These are phyloP conservation scores for Liriodendron chinense DNA, from an alignment of 164 flowering plant genomes.

Conservation along the genomic window DNA sequence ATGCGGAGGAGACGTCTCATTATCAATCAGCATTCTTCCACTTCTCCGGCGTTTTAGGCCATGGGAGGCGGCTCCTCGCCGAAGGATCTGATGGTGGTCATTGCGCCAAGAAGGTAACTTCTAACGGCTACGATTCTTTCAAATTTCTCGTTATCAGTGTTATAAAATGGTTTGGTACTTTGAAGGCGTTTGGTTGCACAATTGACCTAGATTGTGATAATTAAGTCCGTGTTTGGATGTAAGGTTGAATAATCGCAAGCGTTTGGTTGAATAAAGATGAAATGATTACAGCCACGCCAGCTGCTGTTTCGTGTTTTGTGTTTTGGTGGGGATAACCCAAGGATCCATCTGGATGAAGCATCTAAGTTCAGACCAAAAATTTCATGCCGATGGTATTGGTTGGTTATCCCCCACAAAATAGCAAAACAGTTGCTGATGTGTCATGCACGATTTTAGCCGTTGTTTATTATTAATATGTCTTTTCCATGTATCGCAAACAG, in stretches of 20 bases:
- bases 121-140: background rate
- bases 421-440: background rate
- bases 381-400: background rate
- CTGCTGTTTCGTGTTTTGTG: background rate
- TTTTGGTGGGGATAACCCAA: background rate
- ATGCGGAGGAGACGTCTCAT: background rate
- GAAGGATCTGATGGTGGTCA: conserved; percentile 15
- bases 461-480: background rate
- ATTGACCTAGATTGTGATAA: background rate
- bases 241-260: background rate
- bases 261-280: background rate
- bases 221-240: background rate
- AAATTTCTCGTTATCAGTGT: background rate
- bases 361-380: too few relatives aligned
- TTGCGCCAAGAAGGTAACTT: conserved; percentile 24
- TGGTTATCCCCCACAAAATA: background rate
- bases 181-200: background rate
- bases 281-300: background rate
- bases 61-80: conserved; percentile 32
- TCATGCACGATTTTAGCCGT: background rate
- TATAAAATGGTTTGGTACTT: background rate
- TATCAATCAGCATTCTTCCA: background rate
- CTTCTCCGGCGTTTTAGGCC: conserved; percentile 3
- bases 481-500: background rate
- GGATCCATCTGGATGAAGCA: background rate